A percentile compares a stretch with the other conserved stretches of the same genome.
Conservation (phyloP, 106 monocot genomes). For the Acanthochlamys bracteata region DNA sequence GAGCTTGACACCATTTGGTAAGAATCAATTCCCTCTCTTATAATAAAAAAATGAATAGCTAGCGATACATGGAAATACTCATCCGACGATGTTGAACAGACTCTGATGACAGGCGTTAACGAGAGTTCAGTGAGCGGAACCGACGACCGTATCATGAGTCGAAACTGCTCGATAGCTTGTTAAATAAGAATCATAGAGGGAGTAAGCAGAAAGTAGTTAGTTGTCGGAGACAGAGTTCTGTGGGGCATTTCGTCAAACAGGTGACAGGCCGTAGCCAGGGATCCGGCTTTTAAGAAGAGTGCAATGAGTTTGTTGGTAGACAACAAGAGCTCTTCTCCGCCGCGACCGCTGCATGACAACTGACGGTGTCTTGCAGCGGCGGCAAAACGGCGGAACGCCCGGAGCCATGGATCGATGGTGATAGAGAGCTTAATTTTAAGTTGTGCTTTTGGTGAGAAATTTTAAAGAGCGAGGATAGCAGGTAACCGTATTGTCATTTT, state of each 20-base stretch:
- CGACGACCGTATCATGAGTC: constrained; percentile 26
- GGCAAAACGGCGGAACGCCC: too few species aligned
- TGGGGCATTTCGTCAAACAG: constrained; percentile 39
- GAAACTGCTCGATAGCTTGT: constrained; percentile 32
- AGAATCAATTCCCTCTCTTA: constrained; percentile 25
- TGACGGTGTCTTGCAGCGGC: too few species aligned
- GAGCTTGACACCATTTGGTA: constrained; percentile 46
- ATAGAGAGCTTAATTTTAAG: too few species aligned
- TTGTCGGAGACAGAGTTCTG: constrained; percentile 45
- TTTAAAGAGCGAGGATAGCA: too few species aligned
- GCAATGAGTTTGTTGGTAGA: constrained; percentile 63
- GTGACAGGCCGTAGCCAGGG: constrained; percentile 24
- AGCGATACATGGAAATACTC: constrained; percentile 12
- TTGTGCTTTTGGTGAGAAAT: too few species aligned
- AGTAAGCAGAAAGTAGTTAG: constrained; percentile 68
- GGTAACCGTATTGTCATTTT: too few species aligned
- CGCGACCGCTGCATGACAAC: background rate
- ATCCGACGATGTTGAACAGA: constrained; percentile 26
- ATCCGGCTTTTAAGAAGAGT: constrained; percentile 30
- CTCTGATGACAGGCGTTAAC: constrained; percentile 53
- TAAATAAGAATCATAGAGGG: constrained; percentile 22
- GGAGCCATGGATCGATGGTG: too few species aligned
- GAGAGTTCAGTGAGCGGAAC: constrained; percentile 26
- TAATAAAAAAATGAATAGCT: constrained; percentile 22
- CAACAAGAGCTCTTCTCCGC: constrained; percentile 4